These are phyloP conservation scores for Exophiala sp. DNA, from an alignment of 2,329 filamentous ascomycete genomes.

Conservation along the genomic window DNA sequence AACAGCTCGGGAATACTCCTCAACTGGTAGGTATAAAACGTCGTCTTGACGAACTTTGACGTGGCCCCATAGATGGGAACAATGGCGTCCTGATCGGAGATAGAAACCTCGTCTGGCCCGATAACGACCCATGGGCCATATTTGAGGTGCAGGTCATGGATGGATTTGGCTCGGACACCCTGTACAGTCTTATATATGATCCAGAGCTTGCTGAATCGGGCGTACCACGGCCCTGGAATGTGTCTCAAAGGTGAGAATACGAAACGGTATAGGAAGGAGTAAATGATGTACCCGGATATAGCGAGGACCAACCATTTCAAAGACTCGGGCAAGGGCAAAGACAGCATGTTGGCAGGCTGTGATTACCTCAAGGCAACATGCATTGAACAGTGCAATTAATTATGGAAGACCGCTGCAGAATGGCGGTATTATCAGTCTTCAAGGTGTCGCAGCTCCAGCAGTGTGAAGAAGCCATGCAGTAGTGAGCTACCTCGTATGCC, in stretches of 20 bases:
- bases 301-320: too few species aligned
- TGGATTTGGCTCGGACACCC: constrained; percentile 2
- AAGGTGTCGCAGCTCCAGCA: too few species aligned
- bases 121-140: constrained; percentile 62
- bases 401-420: too few species aligned
- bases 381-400: too few species aligned
- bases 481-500: too few species aligned
- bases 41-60: constrained; percentile 16
- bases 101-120: constrained; percentile 59
- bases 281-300: too few species aligned
- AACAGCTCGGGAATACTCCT: constrained; percentile 8
- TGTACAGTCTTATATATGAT: neutral
- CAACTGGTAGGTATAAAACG: constrained; percentile 8
- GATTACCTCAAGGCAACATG: too few species aligned
- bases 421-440: too few species aligned
- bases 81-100: constrained; percentile 58
- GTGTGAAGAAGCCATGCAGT: too few species aligned
- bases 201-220: constrained; percentile 18
- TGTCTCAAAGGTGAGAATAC: neutral
- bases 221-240: neutral
- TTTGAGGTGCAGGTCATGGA: constrained; percentile 49
- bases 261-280: too few species aligned
- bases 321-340: too few species aligned
- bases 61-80: constrained; percentile 57
- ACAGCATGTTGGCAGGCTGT: too few species aligned